Base-by-base conservation (phyloP, 768 basidiomycete species). In the Termitomyces sp. region DNA sequence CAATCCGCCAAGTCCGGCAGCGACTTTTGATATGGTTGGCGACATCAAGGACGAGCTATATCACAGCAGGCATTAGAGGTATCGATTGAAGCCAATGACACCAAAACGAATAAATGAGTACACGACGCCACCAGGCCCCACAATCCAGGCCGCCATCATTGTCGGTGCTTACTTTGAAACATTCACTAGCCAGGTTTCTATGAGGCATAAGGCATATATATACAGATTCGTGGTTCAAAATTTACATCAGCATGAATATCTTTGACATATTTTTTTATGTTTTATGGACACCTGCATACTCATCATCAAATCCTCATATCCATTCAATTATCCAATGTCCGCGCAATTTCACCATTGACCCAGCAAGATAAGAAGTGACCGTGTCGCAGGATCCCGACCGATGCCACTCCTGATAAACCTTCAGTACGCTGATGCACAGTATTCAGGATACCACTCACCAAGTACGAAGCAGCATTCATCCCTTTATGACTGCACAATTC, bases 221-320 rank as follows among this genome's bases (percentile, higher is more conserved):
- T 47, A 16, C 1, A 22, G 33, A 27, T 37, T 34, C 6, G 20
- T 50, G 6, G 52, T 53, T 53, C 52, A 53, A 41, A 39, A 41
- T 53, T 58, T 67, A 54, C 62, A 61, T 22, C 24, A 54, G 30
- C 57, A 58, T 58, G 18, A 42, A 33, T 58, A 8, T 42, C 50
- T 33, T 58, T 30, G 39, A 55, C 31, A 56, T 39, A 16, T 37
- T 44, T 45, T 30, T 45, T 55, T 55, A 2, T 56, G 37, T 53
- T 53, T 56, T 56, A 56, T 56, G 55, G 15, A 24, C 45, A 18
- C 55, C 55, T 4, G 20, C 55, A 47, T 56, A 46, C 55, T 56
- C 55, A 47, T 56, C 45, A 56, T 56, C 55, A 56, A 56, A 56
- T 46, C 55, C 55, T 56, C 55, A 56, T 56, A 56, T 56, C 55